A percentile compares a stretch with the other conserved stretches of the same genome.
Conservation (phyloP, 2,329 filamentous ascomycete genomes). For the Sphaerulina vaccinii region DNA sequence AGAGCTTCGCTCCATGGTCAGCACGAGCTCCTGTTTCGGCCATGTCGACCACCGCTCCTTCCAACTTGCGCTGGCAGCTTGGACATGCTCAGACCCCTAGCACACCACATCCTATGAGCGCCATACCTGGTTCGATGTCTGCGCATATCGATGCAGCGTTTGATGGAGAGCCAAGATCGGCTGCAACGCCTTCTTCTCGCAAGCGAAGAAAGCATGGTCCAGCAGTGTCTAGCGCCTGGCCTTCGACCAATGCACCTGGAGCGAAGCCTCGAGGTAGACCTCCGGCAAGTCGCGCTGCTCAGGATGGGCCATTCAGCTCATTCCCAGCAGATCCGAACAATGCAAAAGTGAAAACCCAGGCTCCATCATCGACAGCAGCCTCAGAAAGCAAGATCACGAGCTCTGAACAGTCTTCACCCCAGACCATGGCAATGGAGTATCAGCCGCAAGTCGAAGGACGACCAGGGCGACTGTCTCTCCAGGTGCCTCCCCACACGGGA, state of each 20-base stretch:
- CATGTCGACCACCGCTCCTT: conserved; percentile 41
- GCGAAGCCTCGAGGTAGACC: conserved; percentile 78
- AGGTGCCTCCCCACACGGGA: conserved; percentile 61
- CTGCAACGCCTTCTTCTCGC: conserved; percentile 62
- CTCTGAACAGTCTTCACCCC: conserved; percentile 53
- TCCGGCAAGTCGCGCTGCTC: conserved; percentile 66
- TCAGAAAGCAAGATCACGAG: conserved; percentile 5
- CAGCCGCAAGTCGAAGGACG: conserved; percentile 32
- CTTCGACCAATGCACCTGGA: conserved; percentile 60
- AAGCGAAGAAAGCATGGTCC: conserved; percentile 72
- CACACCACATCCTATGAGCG: conserved; percentile 73
- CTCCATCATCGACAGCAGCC: conserved; percentile 14
- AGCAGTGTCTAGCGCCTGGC: conserved; percentile 89
- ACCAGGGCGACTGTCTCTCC: conserved; percentile 57
- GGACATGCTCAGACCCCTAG: conserved; percentile 28
- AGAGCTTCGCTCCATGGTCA: conserved; percentile 38
- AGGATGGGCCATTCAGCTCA: conserved; percentile 67
- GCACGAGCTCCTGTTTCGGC: conserved; percentile 44
- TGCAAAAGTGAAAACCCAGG: conserved; percentile 20
- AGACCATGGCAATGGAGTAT: conserved; percentile 44
- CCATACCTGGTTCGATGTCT: conserved; percentile 60
- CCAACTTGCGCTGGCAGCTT: conserved; percentile 39
- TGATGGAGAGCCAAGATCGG: conserved; percentile 65
- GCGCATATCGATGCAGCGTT: conserved; percentile 47
- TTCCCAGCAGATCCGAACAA: conserved; percentile 61